Conservation (phyloP, 768 basidiomycete genomes). For the Filobasidium wieringae region DNA sequence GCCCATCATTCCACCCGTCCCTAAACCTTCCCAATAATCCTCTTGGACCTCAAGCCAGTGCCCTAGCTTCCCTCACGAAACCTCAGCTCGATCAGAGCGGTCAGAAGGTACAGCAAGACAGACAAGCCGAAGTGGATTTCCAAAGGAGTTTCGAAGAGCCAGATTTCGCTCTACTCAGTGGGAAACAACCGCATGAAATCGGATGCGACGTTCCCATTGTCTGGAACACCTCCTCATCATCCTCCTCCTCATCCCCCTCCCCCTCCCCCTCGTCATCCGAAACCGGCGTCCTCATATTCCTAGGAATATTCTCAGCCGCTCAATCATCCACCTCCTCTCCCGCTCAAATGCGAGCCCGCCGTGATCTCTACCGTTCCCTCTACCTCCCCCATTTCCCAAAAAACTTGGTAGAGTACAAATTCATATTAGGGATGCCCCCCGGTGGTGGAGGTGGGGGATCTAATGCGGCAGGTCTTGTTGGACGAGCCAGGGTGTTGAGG, state of each 20-base stretch:
- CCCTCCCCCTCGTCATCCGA: too few relatives aligned
- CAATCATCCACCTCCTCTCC: slow-evolving; percentile 2
- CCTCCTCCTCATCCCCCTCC: not conserved
- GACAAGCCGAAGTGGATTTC: slow-evolving; percentile 18
- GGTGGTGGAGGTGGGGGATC: not conserved
- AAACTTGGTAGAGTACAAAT: slow-evolving; percentile 36
- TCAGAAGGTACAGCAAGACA: slow-evolving; percentile 1
- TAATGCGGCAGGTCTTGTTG: slow-evolving; percentile 23
- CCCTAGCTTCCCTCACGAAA: slow-evolving; percentile 4
- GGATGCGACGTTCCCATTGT: slow-evolving; percentile 34
- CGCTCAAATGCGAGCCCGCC: slow-evolving; percentile 26
- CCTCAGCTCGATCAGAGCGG: slow-evolving; percentile 7
- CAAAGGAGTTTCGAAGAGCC: slow-evolving; percentile 39
- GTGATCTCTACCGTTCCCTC: slow-evolving; percentile 33
- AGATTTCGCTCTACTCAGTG: slow-evolving; percentile 35
- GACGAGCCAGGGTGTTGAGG: slow-evolving; percentile 16
- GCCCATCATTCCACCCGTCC: not conserved
- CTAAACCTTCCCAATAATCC: not conserved
- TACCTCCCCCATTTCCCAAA: slow-evolving; percentile 35
- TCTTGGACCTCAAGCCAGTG: slow-evolving; percentile 4
- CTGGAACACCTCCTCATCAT: not conserved
- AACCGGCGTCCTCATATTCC: slow-evolving; percentile 31
- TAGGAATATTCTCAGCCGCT: slow-evolving; percentile 37
- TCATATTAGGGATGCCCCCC: slow-evolving; percentile 35
- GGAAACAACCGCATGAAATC: slow-evolving; percentile 34